A percentile compares a stretch with the other conserved stretches of the same genome.
phyloP scores from a whole-genome alignment of 192 early-diverging fungal species.

The Linderina pennispora region DNA sequence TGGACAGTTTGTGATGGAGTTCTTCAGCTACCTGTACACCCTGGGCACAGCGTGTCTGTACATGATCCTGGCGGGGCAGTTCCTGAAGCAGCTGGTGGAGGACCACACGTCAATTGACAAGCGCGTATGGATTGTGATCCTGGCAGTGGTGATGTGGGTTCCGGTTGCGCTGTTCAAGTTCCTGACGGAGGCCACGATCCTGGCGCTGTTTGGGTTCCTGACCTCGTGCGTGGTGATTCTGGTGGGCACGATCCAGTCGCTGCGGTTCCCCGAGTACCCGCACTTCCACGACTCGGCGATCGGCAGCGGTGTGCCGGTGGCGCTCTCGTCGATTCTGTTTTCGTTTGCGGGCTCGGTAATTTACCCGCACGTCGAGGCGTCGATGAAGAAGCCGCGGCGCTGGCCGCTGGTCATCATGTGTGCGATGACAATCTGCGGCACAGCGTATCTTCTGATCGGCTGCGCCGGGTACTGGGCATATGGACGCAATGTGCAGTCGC shows the following conservation, averaged over 20 bases:
- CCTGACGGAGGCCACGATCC: conserved; percentile 69
- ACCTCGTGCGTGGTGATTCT: conserved; percentile 62
- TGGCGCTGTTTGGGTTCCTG: conserved; percentile 61
- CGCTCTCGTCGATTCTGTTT: conserved; percentile 65
- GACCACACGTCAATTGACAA: conserved; percentile 24
- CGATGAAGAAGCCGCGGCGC: conserved; percentile 65
- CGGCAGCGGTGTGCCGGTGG: conserved; percentile 50
- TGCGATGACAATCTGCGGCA: conserved; percentile 53
- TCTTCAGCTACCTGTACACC: conserved; percentile 56
- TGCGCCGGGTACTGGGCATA: conserved; percentile 67
- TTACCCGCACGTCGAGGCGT: conserved; percentile 71
- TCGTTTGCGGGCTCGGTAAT: conserved; percentile 70
- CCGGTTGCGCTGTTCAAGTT: conserved; percentile 65
- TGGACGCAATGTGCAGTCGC: conserved; percentile 54
- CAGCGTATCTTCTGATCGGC: conserved; percentile 62
- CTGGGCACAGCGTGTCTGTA: conserved; percentile 63
- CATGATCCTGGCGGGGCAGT: conserved; percentile 62
- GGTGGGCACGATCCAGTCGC: conserved; percentile 52
- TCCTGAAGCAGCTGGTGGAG: conserved; percentile 53
- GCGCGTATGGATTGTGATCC: conserved; percentile 53
- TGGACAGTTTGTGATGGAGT: conserved; percentile 54
- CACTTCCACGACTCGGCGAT: conserved; percentile 24
- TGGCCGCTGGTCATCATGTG: conserved; percentile 57
- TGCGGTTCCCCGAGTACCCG: conserved; percentile 30
- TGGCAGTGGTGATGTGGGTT: conserved; percentile 52